Conservation (phyloP, 163 green algal genomes). For the Chlamydomonas reinhardtii region DNA sequence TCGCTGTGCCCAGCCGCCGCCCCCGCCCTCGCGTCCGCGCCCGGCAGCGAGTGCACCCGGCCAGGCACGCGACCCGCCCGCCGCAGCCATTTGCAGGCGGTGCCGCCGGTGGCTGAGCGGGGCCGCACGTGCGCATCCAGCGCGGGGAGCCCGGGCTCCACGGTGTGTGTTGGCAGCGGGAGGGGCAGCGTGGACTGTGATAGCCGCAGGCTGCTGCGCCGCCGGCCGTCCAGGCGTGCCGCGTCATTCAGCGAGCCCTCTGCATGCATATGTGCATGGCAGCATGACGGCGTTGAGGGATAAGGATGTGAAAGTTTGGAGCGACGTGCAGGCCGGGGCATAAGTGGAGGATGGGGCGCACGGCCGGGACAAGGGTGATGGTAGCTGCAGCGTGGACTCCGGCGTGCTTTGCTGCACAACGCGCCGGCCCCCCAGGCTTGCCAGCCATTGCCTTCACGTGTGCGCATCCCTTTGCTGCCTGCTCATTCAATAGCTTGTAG, state of each 20-base stretch:
- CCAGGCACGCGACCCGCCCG: slow-evolving; percentile 2
- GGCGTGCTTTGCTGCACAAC: no score
- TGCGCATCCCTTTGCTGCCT: no score
- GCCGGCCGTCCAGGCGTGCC: slow-evolving; percentile 27
- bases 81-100: slow-evolving; percentile 32
- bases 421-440: no score
- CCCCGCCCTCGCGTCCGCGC: background rate
- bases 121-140: slow-evolving; percentile 30
- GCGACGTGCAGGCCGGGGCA: no score
- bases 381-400: no score
- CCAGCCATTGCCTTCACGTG: no score
- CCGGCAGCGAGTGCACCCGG: slow-evolving; percentile 25
- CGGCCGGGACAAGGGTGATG: no score
- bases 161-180: slow-evolving; percentile 1
- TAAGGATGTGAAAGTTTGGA: no score
- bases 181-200: background rate
- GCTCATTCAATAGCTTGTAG: no score
- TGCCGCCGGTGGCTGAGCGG: background rate
- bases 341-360: no score
- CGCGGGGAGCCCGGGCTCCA: slow-evolving; percentile 22
- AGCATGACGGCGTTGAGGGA: no score
- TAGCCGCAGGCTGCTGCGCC: slow-evolving; percentile 1
- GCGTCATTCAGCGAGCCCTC: slow-evolving; percentile 1
- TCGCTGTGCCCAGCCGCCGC: background rate
- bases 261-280: background rate